Percentiles rank a stretch among this genome's conserved stretches.
Conservation (phyloP, 176 grass and related monocot genomes). For the Triticum dicoccoides region DNA sequence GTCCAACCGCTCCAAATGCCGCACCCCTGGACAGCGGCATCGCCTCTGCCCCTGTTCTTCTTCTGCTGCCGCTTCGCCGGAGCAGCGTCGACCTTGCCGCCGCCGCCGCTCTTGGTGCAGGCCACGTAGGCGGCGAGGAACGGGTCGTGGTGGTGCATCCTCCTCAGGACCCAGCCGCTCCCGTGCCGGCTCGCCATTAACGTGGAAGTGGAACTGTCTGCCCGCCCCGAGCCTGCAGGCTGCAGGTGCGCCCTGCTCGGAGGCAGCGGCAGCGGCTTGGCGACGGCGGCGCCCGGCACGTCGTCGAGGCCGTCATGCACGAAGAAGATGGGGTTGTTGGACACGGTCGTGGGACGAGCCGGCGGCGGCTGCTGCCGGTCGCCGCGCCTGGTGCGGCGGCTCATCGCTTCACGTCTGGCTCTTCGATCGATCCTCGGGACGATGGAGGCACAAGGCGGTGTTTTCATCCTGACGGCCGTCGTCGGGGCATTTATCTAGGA, state of each 20-base stretch:
- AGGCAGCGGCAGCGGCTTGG: slow-evolving; percentile 26
- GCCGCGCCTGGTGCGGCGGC: slow-evolving; percentile 6
- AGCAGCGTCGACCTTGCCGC: neutral
- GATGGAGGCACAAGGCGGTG: neutral
- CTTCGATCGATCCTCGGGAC: neutral
- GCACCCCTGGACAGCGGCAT: neutral
- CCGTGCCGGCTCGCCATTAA: neutral
- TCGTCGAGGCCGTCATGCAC: neutral
- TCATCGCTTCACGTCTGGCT: neutral
- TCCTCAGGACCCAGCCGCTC: slow-evolving; percentile 11
- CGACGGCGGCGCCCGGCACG: neutral
- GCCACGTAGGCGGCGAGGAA: slow-evolving; percentile 50
- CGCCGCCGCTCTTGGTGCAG: slow-evolving; percentile 22
- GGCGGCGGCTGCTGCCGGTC: neutral
- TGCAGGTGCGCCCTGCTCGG: neutral
- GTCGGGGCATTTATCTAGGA: neutral
- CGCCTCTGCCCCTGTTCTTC: neutral
- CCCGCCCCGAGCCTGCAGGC: neutral
- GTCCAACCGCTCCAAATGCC: slow-evolving; percentile 35
- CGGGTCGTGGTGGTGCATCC: slow-evolving; percentile 10
- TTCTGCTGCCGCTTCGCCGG: neutral
- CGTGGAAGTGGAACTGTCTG: neutral
- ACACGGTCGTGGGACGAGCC: neutral
- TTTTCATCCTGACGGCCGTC: too few species aligned
- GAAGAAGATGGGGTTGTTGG: slow-evolving; percentile 38